Evolutionary conservation across 2,329 filamentous ascomycete species (phyloP), one percentile per base, ranked within the genome.

Genomic region (Phyllosticta paracitricarpa): DNA sequence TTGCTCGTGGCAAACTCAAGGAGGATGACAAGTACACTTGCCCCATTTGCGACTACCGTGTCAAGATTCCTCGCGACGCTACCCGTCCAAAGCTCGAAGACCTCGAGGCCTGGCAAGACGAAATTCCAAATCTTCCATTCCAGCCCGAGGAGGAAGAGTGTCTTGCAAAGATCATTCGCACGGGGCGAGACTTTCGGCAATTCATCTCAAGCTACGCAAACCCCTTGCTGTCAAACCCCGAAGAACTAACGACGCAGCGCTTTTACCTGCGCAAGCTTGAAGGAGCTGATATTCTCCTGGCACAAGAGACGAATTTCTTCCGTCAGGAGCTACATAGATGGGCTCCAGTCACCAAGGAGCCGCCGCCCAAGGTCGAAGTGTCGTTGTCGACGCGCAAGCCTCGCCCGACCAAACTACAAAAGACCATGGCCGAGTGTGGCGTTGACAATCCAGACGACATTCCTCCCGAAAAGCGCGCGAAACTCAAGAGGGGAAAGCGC

Each of bases 11-110:
- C 58, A 99, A 97, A 72, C 90, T 99, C 68, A 97, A 97, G 76
- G 94, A 97, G 71, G 93, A 96, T 65, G 94, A 97, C 71, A 96
- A 96, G 73, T 99, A 97, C 72, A 97, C 93, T 1, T 99, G 94
- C 69, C 94, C 94, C 0, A 96, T 99, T 64, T 99, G 94, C 72
- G 94, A 99, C 73, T 97, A 92, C 85, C 88, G 94, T 19, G 89
- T 97, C 71, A 95, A 93, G 77, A 97, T 99, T 59, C 94, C 94
- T 26, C 89, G 94, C 54, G 94, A 99, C 78, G 94, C 94, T 25
- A 91, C 94, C 24, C 88, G 94, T 28, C 94, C 94, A 0, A 97
- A 97, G 75, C 80, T 99, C 0, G 94, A 99, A 72, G 92, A 97
- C 67, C 79, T 99, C 17, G 81, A 89, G 63, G 77, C 82, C 1